Base-by-base conservation (phyloP, 2,329 filamentous ascomycete species). In the Phyllosticta paracitricarpa region DNA sequence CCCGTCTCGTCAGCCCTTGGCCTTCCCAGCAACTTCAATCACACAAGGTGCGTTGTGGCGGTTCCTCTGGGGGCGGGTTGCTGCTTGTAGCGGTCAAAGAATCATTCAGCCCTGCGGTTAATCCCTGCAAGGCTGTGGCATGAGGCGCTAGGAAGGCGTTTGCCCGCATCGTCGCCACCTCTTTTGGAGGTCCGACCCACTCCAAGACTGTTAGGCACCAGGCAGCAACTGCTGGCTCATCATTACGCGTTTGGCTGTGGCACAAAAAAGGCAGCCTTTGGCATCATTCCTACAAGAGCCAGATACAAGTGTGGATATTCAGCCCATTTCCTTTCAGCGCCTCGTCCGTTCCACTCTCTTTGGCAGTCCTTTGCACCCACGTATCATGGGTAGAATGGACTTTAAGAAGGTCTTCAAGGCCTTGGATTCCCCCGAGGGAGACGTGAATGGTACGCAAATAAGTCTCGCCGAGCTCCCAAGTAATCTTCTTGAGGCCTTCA, bases 401-500 rank as follows among this genome's bases (percentile, higher is more conserved):
- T 4, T 61, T 10, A 56, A 22, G 17, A 61, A 24, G 22, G 26
- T 61, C 19, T 30, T 54, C 14, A 28, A 48, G 14, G 54, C 30
- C 28, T 17, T 57, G 12, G 54, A 61, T 14, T 33, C 40, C 9
- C 30, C 54, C 1, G n/a, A 26, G 8, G 59, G 56, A 48, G 17
- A 54, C 5, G 25, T 19, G 26, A 57, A 71, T 40, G 59, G 58
- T 30, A 63, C 62, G 22, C 54, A 14, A 65, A 64, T n/a, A 25
- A 62, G 58, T 22, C 59, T 69, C 8, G 66, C 64, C 8, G 73
- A 76, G 53, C 69, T 81, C 9, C 76, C 78, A 0, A 73, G 74
- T 22, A 77, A 74, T 17, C 70, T 81, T 19, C 71, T 82, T n/a
- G 79, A 81, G 56, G 70, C 77, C 1, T 67, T 81, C n/a, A 73